Base-by-base conservation (phyloP, 2,329 filamentous ascomycete genomes). In the Didymella exigua region DNA sequence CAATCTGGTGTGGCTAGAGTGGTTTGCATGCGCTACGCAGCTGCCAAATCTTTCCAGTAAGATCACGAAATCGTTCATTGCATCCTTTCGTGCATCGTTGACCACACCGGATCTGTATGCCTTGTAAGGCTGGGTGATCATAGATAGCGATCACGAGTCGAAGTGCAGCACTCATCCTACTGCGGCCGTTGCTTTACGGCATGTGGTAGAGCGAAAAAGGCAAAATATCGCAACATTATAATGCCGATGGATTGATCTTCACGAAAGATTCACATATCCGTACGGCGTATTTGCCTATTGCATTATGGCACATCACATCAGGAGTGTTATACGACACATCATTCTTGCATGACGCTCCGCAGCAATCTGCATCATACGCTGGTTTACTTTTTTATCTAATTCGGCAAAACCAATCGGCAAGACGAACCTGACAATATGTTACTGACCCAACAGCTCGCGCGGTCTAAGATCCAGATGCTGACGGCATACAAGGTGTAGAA, bases 261-360 rank as follows among this genome's bases (percentile, higher is more conserved):
- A 23, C 24, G 9, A 14, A 40, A 45, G 29, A 31, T 38, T 24
- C 6, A 23, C 46, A 30, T 3, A 31, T 31, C 14, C 23, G 21
- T 23, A 43, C 23, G 38, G n/a, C n/a, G 18, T 16, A 23, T 40
- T 40, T 8, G 46, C 19, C 41, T 29, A 46, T 43, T 26, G 11
- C 23, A 46, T 46, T 19, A 24, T 10, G 26, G 37, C 24, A 48
- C 23, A 46, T 47, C 43, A 21, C 38, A n/a, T 33, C 31, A 31
- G 24, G 26, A 44, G 30, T 26, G 24, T 16, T 50, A 34, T 50
- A 30, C 41, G 11, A 50, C 52, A 30, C 48, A 21, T 46, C 42
- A 42, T 42, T 16, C 21, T 33, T 43, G 44, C 44, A 55, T 50
- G 46, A 49, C 21, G 37, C 18, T 49, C 40, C 27, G 46, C 52